Evolutionary conservation across 1,139 yeast genomes (phyloP).

Genomic region (Candida anutae): DNA sequence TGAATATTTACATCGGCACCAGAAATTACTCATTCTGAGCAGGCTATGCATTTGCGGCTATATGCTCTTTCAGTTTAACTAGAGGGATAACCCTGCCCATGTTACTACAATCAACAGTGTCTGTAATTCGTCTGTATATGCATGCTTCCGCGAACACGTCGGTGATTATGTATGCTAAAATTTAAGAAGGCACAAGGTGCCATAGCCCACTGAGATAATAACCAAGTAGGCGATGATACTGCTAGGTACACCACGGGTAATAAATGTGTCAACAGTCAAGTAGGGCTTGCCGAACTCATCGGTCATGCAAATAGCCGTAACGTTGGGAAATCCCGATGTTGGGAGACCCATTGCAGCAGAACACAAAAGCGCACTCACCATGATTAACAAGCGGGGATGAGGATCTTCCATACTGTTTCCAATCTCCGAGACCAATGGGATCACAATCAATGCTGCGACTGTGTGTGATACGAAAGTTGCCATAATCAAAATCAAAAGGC

Average conservation of each 20-base stretch:
- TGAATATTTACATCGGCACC: too few species aligned
- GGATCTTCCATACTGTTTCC: slow-evolving; percentile 50
- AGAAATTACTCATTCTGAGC: too few species aligned
- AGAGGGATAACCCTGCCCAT: too few species aligned
- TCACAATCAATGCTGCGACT: slow-evolving; percentile 65
- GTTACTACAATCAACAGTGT: too few species aligned
- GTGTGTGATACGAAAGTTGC: slow-evolving; percentile 76
- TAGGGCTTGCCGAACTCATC: slow-evolving; percentile 66
- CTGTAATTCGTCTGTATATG: too few species aligned
- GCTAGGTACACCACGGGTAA: slow-evolving; percentile 66
- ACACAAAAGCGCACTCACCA: slow-evolving; percentile 59
- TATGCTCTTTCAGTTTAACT: too few species aligned
- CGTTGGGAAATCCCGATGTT: slow-evolving; percentile 71
- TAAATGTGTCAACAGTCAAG: slow-evolving; percentile 55
- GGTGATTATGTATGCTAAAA: slow-evolving; percentile 21
- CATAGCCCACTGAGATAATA: slow-evolving; percentile 58
- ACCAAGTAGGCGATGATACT: slow-evolving; percentile 49
- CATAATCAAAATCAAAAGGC: slow-evolving; percentile 54
- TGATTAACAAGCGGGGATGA: slow-evolving; percentile 55
- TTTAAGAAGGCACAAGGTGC: slow-evolving; percentile 48
- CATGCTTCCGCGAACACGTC: too few species aligned
- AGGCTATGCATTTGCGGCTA: too few species aligned
- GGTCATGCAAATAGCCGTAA: slow-evolving; percentile 71
- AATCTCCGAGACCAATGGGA: slow-evolving; percentile 63
- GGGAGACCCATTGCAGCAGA: slow-evolving; percentile 78